These are phyloP conservation scores for Zymoseptoria tritici DNA, from an alignment of 2,329 filamentous ascomycete species.

Conservation along the genomic window DNA sequence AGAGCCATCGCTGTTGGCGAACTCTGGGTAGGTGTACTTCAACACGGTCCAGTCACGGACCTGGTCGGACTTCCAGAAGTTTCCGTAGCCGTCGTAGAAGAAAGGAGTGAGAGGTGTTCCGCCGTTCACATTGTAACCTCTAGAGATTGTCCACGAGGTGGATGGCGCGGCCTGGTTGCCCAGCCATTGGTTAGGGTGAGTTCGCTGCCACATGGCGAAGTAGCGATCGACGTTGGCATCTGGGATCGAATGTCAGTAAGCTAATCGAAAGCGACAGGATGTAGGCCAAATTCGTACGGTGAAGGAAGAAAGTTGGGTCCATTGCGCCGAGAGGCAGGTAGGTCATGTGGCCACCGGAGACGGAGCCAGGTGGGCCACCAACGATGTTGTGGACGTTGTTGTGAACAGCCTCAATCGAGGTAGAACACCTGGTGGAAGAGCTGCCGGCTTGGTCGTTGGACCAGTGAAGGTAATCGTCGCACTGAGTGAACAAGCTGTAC, in stretches of 20 bases:
- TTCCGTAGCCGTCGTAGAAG: slow-evolving; percentile 48
- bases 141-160: slow-evolving; percentile 25
- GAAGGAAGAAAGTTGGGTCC: slow-evolving; percentile 19
- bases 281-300: no score
- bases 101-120: slow-evolving; percentile 50
- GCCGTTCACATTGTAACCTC: slow-evolving; percentile 16
- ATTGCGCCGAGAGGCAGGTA: slow-evolving; percentile 25
- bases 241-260: no score
- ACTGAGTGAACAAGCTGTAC: slow-evolving; percentile 21
- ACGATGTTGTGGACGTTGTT: slow-evolving; percentile 22
- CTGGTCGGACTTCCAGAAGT: slow-evolving; percentile 61
- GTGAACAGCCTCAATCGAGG: slow-evolving; percentile 22
- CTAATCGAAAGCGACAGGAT: no score
- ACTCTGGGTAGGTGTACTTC: slow-evolving; percentile 68
- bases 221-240: slow-evolving; percentile 22
- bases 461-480: slow-evolving; percentile 19
- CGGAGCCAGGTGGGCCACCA: slow-evolving; percentile 15
- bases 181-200: slow-evolving; percentile 22
- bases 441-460: slow-evolving; percentile 18
- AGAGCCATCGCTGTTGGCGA: slow-evolving; percentile 36
- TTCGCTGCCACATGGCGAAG: slow-evolving; percentile 29
- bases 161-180: slow-evolving; percentile 20
- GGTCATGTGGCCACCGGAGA: slow-evolving; percentile 26
- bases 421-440: slow-evolving; percentile 16
- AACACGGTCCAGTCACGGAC: slow-evolving; percentile 52